Conservation (phyloP, 768 basidiomycete species). For the Clavulina sp. region DNA sequence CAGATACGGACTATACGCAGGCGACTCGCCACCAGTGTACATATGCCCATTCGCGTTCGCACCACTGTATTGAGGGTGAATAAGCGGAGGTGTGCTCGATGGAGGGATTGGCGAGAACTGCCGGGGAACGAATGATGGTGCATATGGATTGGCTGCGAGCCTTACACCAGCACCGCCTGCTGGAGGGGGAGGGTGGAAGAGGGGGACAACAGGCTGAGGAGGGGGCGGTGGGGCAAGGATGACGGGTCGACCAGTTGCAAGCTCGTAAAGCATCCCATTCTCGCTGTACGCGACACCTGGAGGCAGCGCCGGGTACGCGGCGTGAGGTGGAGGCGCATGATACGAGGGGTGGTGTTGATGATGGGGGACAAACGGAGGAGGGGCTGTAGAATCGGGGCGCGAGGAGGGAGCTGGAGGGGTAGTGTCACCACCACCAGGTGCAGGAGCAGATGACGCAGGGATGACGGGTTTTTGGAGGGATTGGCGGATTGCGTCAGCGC, state of each 20-base stretch:
- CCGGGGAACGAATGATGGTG: not conserved
- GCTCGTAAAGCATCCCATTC: constrained; percentile 65
- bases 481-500: constrained; percentile 2
- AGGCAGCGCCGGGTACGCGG: constrained; percentile 50
- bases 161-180: constrained; percentile 37
- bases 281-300: constrained; percentile 57
- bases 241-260: constrained; percentile 66
- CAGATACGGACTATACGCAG: not conserved
- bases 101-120: not conserved
- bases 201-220: too few species aligned
- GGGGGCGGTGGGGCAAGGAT: constrained; percentile 33
- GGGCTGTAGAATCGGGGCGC: constrained; percentile 13
- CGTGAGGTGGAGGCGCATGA: constrained; percentile 34
- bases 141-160: constrained; percentile 23
- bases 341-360: not conserved
- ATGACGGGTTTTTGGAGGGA: constrained; percentile 10
- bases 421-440: constrained; percentile 10
- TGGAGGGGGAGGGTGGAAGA: constrained; percentile 35
- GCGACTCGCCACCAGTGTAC: not conserved
- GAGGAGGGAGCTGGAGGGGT: constrained; percentile 11
- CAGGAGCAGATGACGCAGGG: constrained; percentile 28
- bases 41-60: not conserved
- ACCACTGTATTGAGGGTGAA: not conserved
- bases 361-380: not conserved
- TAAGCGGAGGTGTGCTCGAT: not conserved